phyloP scores from a whole-genome alignment of 2,329 filamentous ascomycete species.

The Talaromyces verruculosus region DNA sequence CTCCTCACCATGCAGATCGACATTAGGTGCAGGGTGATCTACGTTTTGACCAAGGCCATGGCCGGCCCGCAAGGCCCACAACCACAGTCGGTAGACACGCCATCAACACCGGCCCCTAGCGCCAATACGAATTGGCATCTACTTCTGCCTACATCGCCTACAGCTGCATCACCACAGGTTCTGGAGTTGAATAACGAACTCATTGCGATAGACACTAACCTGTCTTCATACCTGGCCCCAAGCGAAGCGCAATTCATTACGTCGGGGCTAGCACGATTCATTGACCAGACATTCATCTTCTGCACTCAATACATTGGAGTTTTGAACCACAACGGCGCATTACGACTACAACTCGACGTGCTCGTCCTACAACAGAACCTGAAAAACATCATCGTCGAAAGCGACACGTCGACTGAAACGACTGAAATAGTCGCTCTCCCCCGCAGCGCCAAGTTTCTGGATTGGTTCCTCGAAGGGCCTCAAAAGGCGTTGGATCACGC shows the following conservation, averaged over 20 bases:
- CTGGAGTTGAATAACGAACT: conserved; percentile 81
- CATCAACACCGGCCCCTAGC: conserved; percentile 58
- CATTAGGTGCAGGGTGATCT: conserved; percentile 78
- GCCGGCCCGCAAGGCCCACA: conserved; percentile 52
- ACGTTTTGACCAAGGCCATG: conserved; percentile 69
- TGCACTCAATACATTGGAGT: conserved; percentile 69
- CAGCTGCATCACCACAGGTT: conserved; percentile 61
- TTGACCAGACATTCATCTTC: conserved; percentile 75
- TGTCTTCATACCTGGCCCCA: conserved; percentile 68
- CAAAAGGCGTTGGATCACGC: conserved; percentile 47
- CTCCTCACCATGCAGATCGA: conserved; percentile 87
- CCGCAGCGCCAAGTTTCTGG: conserved; percentile 47
- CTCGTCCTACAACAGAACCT: conserved; percentile 94
- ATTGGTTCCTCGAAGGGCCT: conserved; percentile 50
- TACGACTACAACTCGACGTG: conserved; percentile 90
- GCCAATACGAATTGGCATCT: conserved; percentile 66
- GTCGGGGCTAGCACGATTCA: conserved; percentile 71
- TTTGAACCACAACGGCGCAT: conserved; percentile 81
- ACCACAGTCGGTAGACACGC: conserved; percentile 34
- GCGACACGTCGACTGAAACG: conserved; percentile 18
- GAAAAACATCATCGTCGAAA: conserved; percentile 72
- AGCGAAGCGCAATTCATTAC: conserved; percentile 74
- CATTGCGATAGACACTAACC: conserved; percentile 81
- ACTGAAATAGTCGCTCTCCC: conserved; percentile 44
- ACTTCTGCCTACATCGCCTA: conserved; percentile 44